phyloP scores from a whole-genome alignment of 2,329 filamentous ascomycete genomes.

The Tolypocladium endophyticum region DNA sequence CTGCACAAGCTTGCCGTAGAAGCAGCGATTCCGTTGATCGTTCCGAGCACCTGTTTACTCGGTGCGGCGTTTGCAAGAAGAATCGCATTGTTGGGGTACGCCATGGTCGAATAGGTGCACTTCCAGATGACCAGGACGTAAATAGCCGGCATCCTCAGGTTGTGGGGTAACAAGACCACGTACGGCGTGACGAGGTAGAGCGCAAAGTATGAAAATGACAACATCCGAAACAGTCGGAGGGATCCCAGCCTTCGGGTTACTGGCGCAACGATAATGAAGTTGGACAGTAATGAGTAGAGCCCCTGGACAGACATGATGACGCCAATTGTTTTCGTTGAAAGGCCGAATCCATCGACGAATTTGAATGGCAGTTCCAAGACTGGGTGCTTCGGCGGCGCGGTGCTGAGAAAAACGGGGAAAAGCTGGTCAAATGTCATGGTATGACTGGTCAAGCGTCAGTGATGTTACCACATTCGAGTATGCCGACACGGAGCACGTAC shows the following conservation, averaged over 20 bases:
- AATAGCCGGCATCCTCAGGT: slow-evolving; percentile 61
- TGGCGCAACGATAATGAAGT: slow-evolving; percentile 73
- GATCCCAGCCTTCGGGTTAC: slow-evolving; percentile 67
- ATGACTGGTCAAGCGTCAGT: slow-evolving; percentile 48
- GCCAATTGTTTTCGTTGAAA: slow-evolving; percentile 76
- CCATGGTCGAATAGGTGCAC: slow-evolving; percentile 82
- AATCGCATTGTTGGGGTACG: slow-evolving; percentile 84
- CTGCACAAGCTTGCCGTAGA: slow-evolving; percentile 84
- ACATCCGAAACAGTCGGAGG: slow-evolving; percentile 69
- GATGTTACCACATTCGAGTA: not conserved
- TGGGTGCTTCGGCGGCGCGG: slow-evolving; percentile 39
- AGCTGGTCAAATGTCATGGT: slow-evolving; percentile 95
- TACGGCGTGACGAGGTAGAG: slow-evolving; percentile 86
- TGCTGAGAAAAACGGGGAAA: slow-evolving; percentile 84
- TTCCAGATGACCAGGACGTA: slow-evolving; percentile 79
- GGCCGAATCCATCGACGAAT: slow-evolving; percentile 77
- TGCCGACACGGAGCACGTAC: slow-evolving; percentile 45
- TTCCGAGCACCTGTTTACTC: slow-evolving; percentile 73
- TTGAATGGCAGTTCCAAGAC: slow-evolving; percentile 65
- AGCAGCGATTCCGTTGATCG: slow-evolving; percentile 84
- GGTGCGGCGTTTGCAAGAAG: slow-evolving; percentile 83
- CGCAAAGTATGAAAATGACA: slow-evolving; percentile 73
- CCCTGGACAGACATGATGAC: slow-evolving; percentile 84
- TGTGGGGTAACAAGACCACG: slow-evolving; percentile 68
- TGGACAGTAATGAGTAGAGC: slow-evolving; percentile 77